These are phyloP conservation scores for Passiflora organensis DNA, from an alignment of 345 rosid genomes.

Conservation along the genomic window DNA sequence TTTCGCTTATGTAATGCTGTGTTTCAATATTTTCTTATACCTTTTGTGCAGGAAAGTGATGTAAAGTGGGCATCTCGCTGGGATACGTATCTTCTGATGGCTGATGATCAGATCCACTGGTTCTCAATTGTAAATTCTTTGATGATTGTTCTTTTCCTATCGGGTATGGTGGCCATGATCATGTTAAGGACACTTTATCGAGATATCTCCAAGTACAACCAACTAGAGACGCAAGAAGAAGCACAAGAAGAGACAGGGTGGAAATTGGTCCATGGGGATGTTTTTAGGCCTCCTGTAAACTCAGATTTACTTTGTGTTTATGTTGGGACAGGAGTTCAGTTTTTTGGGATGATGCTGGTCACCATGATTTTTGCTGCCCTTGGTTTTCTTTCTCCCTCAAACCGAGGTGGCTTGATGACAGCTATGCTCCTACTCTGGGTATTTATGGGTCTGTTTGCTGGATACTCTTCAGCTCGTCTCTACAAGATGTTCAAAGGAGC, in stretches of 20 bases:
- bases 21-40: not conserved
- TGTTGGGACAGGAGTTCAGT: constrained; percentile 88
- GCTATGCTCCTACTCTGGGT: constrained; percentile 91
- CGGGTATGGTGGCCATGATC: constrained; percentile 98
- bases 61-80: constrained; percentile 95
- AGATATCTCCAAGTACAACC: constrained; percentile 91
- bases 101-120: constrained; percentile 96
- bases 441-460: constrained; percentile 88
- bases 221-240: constrained; percentile 90
- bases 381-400: constrained; percentile 89
- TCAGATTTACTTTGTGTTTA: constrained; percentile 77
- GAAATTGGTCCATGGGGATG: constrained; percentile 95
- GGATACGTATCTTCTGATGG: constrained; percentile 93
- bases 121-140: constrained; percentile 85
- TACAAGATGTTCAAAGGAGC: constrained; percentile 79
- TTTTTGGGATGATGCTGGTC: constrained; percentile 77
- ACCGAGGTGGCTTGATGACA: constrained; percentile 84
- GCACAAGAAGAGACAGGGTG: constrained; percentile 93
- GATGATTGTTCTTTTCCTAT: constrained; percentile 94
- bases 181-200: constrained; percentile 88
- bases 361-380: constrained; percentile 88
- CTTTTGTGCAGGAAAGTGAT: constrained; percentile 59
- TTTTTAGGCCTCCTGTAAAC: constrained; percentile 72
- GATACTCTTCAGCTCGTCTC: constrained; percentile 70
- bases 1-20: not conserved